These are phyloP conservation scores for Coemansia sp. DNA, from an alignment of 192 early-diverging fungal genomes.

Conservation along the genomic window DNA sequence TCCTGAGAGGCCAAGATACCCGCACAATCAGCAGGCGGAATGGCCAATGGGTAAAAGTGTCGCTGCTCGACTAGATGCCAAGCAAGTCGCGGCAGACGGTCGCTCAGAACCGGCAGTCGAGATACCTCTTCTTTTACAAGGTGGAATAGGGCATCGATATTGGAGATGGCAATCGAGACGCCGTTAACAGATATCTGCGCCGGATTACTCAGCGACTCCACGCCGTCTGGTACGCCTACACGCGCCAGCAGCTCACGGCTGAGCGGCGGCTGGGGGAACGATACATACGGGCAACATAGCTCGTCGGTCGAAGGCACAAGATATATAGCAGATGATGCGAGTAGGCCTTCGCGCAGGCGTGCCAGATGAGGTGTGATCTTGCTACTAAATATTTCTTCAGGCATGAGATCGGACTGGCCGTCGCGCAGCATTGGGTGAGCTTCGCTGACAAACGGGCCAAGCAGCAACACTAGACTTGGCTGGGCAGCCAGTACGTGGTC, in stretches of 20 bases:
- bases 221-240: constrained; percentile 33
- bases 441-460: constrained; percentile 72
- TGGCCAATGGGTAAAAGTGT: constrained; percentile 83
- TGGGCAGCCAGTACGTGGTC: constrained; percentile 57
- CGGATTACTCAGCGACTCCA: constrained; percentile 71
- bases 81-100: constrained; percentile 71
- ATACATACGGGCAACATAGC: constrained; percentile 66
- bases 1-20: constrained; percentile 44
- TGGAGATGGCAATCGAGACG: constrained; percentile 72
- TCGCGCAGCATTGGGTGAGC: constrained; percentile 59
- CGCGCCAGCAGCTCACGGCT: constrained; percentile 22
- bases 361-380: constrained; percentile 62
- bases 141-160: constrained; percentile 73
- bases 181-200: constrained; percentile 83
- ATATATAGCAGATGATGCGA: constrained; percentile 57
- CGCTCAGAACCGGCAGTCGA: constrained; percentile 50
- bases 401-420: constrained; percentile 58
- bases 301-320: constrained; percentile 81
- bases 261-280: constrained; percentile 86
- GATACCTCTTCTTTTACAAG: constrained; percentile 68
- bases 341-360: constrained; percentile 52
- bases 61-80: constrained; percentile 80
- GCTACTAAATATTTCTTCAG: constrained; percentile 64
- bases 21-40: constrained; percentile 53
- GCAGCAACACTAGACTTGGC: constrained; percentile 82